Conservation (phyloP, 2,329 filamentous ascomycete genomes). For the Tricladium varicosporioides region DNA sequence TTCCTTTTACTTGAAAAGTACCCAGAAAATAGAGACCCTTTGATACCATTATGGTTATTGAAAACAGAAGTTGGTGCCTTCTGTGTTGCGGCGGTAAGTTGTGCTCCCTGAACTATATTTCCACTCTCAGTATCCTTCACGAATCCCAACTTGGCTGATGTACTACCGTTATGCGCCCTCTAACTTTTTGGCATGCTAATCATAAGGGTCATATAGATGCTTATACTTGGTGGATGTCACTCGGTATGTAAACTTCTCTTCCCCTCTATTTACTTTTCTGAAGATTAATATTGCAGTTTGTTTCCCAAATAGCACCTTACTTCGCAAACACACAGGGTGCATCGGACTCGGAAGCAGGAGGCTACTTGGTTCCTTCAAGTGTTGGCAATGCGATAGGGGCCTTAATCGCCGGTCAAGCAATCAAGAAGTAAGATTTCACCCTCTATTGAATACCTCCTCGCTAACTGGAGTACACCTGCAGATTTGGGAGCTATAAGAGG, state of each 20-base stretch:
- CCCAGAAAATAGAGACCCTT: background rate
- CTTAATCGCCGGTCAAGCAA: slow-evolving; percentile 48
- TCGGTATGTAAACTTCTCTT: no score
- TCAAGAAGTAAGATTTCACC: slow-evolving; percentile 34
- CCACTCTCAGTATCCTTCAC: no score
- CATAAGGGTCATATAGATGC: no score
- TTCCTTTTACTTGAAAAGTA: background rate
- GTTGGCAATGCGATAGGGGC: slow-evolving; percentile 63
- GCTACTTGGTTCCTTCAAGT: slow-evolving; percentile 63
- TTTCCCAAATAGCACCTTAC: slow-evolving; percentile 40
- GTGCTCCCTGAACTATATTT: no score
- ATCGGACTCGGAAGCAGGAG: slow-evolving; percentile 54
- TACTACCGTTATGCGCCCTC: no score
- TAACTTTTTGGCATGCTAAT: no score
- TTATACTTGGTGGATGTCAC: background rate
- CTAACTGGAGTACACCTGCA: slow-evolving; percentile 1
- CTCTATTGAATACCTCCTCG: background rate
- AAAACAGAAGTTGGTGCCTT: background rate
- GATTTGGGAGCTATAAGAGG: slow-evolving; percentile 20
- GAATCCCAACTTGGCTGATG: no score
- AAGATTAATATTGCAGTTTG: slow-evolving; percentile 2
- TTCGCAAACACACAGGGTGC: slow-evolving; percentile 60
- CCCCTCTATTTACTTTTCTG: background rate
- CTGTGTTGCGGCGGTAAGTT: background rate
- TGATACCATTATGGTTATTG: background rate